A percentile compares a stretch with the other conserved stretches of the same genome.
phyloP scores from a whole-genome alignment of 2,329 filamentous ascomycete genomes.

The Waltergamsia citrina region DNA sequence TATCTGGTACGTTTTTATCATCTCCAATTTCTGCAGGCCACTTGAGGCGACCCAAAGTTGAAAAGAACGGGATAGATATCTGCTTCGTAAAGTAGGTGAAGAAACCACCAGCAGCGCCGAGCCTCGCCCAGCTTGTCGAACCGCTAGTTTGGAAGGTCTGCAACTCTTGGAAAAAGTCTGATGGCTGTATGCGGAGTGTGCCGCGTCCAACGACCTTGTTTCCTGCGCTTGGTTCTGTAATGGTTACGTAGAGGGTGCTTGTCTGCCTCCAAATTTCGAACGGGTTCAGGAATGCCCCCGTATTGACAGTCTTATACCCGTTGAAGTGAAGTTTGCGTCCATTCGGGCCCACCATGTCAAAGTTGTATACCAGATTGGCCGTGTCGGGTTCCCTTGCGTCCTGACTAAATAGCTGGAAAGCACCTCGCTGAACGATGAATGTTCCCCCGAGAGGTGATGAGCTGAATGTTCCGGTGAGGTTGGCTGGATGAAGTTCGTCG shows the following conservation, averaged over 20 bases:
- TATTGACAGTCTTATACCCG: slow-evolving; percentile 53
- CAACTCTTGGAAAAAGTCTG: slow-evolving; percentile 46
- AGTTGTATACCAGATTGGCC: slow-evolving; percentile 50
- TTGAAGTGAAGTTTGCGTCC: slow-evolving; percentile 46
- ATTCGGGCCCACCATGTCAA: slow-evolving; percentile 46
- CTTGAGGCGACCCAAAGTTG: slow-evolving; percentile 9
- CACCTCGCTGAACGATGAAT: slow-evolving; percentile 49
- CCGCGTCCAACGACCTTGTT: slow-evolving; percentile 39
- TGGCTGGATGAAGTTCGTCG: not conserved
- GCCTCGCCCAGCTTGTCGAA: not conserved
- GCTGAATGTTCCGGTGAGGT: slow-evolving; percentile 3
- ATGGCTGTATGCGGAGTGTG: slow-evolving; percentile 44
- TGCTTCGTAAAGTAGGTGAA: slow-evolving; percentile 4
- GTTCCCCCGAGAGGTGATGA: slow-evolving; percentile 32
- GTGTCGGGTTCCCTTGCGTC: slow-evolving; percentile 46
- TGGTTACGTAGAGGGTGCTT: slow-evolving; percentile 51
- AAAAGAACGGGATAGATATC: slow-evolving; percentile 9
- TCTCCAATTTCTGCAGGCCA: slow-evolving; percentile 8
- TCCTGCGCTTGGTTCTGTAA: slow-evolving; percentile 34
- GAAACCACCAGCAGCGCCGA: slow-evolving; percentile 1
- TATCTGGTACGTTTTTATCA: slow-evolving; percentile 10
- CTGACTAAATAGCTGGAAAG: slow-evolving; percentile 46
- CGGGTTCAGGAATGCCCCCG: slow-evolving; percentile 46
- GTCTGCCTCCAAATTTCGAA: slow-evolving; percentile 51
- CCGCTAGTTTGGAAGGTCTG: slow-evolving; percentile 31